These are phyloP conservation scores for Artomyces pyxidatus DNA, from an alignment of 768 basidiomycete species.

Conservation along the genomic window DNA sequence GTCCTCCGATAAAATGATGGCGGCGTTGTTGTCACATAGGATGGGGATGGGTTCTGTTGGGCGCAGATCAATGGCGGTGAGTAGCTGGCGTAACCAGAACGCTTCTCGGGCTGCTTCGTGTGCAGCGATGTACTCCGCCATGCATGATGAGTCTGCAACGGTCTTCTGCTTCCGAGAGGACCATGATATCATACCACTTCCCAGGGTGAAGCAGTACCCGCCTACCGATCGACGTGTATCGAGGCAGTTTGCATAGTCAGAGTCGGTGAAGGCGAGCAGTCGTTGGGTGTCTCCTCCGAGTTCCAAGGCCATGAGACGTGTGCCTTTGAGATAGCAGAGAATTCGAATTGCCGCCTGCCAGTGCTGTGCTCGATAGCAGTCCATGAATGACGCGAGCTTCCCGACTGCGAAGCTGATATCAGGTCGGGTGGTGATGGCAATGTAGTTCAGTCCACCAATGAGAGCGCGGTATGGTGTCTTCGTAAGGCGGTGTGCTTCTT, in stretches of 20 bases:
- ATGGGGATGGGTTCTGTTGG: not conserved
- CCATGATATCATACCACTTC: slow-evolving; percentile 22
- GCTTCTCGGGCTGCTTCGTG: not conserved
- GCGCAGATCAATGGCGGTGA: not conserved
- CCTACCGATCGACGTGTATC: slow-evolving; percentile 20
- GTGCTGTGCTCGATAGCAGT: slow-evolving; percentile 19
- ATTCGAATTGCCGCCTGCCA: slow-evolving; percentile 21
- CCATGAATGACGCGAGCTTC: slow-evolving; percentile 23
- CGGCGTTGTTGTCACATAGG: not conserved
- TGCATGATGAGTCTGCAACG: not conserved
- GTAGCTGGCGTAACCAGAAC: not conserved
- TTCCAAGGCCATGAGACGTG: not conserved
- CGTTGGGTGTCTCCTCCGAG: not conserved
- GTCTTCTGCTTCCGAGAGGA: not conserved
- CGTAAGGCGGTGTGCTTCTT: not conserved
- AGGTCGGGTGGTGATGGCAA: slow-evolving; percentile 16
- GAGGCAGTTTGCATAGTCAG: slow-evolving; percentile 20
- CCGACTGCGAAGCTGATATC: slow-evolving; percentile 23
- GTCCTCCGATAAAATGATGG: not conserved
- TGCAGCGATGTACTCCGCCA: not conserved
- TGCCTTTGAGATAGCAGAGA: slow-evolving; percentile 14
- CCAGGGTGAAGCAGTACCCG: slow-evolving; percentile 19
- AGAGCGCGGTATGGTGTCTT: not conserved
- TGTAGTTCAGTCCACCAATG: slow-evolving; percentile 1
- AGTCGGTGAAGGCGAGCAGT: slow-evolving; percentile 13